Base-by-base conservation (phyloP, 805 yeast genomes). In the Brettanomyces nanus region DNA sequence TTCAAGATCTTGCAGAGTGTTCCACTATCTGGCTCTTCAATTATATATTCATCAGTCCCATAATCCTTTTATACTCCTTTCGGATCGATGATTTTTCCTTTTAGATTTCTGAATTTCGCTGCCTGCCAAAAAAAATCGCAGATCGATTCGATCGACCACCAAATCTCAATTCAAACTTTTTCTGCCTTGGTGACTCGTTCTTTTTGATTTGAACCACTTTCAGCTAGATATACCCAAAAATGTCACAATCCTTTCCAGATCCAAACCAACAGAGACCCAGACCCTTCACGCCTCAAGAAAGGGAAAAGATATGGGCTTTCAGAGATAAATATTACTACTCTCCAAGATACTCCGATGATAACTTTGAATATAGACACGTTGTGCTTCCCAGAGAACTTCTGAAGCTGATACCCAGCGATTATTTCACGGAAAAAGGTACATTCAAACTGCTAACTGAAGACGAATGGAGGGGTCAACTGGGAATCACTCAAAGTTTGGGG, bases 341-440 rank as follows among this genome's bases (percentile, higher is more conserved):
- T 7, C 92, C 94, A 23, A 69, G 95, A 52, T 92, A 90, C 63
- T 78, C 87, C 18, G 98, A 92, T 54, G 97, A 90, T 55, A 73
- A 79, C 31, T 82, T 74, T 54, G 99, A 92, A 65, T 92, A 90
- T 61, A 71, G 98, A 58, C 99, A 92, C 58, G 99, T 92, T 35
- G 89, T 92, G 76, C 72, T 92, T 38, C 99, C 99, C 46, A 87
- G 94, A 56, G 86, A 83, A 44, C 85, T 92, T 95, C 72, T 92
- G 39, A 90, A 89, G 59, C 85, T 78, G 23, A 86, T 94, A 40
- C 98, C 98, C 7, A 76, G 80, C 30, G 98, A 94, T 56, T 94
- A 89, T 56, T 92, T 92, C 69, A 78, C 87, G 2, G 95, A 89
- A 42, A 85, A 95, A 2, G 97, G 97, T 4, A 92, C 98, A 0